Evolutionary conservation across 352 stramenopile species (phyloP), one percentile per base, ranked within the genome.

Genomic region (Phytophthora sojae): DNA sequence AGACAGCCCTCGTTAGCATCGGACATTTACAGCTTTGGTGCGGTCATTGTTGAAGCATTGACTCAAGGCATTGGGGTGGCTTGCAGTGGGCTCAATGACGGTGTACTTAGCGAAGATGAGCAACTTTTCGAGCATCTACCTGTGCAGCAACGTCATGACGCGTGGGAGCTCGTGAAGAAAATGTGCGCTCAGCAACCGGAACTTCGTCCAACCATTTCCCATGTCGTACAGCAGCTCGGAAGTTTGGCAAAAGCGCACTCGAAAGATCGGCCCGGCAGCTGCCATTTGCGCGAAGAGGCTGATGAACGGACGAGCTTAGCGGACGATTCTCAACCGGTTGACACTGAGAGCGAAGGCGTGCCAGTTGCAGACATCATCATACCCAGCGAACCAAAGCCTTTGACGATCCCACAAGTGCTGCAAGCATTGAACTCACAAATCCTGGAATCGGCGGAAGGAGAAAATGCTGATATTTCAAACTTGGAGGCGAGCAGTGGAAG

Each of bases 21-120:
- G 0, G 73, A 80, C 14, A 64, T 80, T n/a, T 77, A 71, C 64
- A 64, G 62, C 21, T 72, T 80, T 29, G 73, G 73, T 15, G n/a
- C 73, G 35, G 58, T 71, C 21, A 70, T 80, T 37, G 19, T 71
- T 12, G 61, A 75, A n/a, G 39, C 57, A 0, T 61, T 74, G 23
- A 60, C 50, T 12, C 12, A 42, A 11, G 9, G 15, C 15, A 25
- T 12, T 9, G n/a, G 29, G 11, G 17, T 6, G 39, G 56, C 45
- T 35, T 45, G 4, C 25, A 21, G 53, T 21, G 9, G 25, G 4
- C 25, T 12, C 14, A 30, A 5, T 8, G 55, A 63, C 3, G 9
- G n/a, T 19, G 35, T 23, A 21, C 39, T 37, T 11, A 32, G 51
- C n/a, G 59, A 49, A 14, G 29, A 30, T 1, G 11, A 8, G 9